Evolutionary conservation across 2,329 filamentous ascomycete species (phyloP), one percentile per base, ranked within the genome.

Genomic region (Alternaria gaisen): DNA sequence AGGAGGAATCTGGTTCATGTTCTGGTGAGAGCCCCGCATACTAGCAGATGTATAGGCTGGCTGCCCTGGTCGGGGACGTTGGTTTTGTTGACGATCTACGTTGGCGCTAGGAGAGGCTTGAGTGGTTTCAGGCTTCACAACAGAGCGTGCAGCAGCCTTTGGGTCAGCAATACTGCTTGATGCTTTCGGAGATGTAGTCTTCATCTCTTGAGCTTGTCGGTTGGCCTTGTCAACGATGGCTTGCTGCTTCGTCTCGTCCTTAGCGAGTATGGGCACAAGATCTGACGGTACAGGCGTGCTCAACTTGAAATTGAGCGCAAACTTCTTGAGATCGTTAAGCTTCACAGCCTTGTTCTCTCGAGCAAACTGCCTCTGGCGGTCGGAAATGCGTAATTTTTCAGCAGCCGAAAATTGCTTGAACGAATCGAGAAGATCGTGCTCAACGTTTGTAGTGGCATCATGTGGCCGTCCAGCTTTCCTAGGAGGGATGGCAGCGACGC

Each of bases 201-300:
- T 80, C 46, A 73, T 66, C 64, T 86, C 82, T 58, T 92, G 89
- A 3, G 88, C 89, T 67, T 94, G 90, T 73, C 88, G 87, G 62
- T 92, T 88, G 1, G 93, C 93, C 79, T 94, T 96, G 70, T 93
- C 91, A 73, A 97, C 90, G 65, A 99, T 98, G 74, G 94, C 89
- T 72, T 93, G 89, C 80, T 98, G 95, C 82, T 97, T 99, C 46
- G 84, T 86, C n/a, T 93, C 93, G 75, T 99, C 95, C 77, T 98
- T 99, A 60, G 95, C 94, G 62, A 99, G 90, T 68, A 99, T 99
- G 1, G 92, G 90, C 28, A 99, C 93, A 36, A 99, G 82, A 78
- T 99, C 95, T 53, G 87, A 89, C 1, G 95, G 95, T 11, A 99
- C 93, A 6, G 94, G 93, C 3, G 94, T 97, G 51, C 91, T 90